These are phyloP conservation scores for Colletotrichum siamense DNA, from an alignment of 2,329 filamentous ascomycete genomes.

Conservation along the genomic window DNA sequence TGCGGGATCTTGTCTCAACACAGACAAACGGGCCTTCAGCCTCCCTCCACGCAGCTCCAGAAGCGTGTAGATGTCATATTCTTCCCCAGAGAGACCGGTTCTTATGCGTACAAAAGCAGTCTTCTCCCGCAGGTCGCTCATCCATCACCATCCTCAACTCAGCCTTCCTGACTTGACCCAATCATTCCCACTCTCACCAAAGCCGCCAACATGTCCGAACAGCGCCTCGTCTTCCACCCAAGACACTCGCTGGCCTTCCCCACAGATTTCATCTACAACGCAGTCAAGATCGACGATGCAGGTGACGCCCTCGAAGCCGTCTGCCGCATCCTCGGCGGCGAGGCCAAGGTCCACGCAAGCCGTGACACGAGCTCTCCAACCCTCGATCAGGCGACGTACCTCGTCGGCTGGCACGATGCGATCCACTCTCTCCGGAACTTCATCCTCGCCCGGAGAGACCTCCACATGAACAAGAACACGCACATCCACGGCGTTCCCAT, in stretches of 20 bases:
- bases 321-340: neutral
- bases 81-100: rapidly evolving
- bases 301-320: neutral
- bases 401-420: conserved; percentile 3
- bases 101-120: neutral
- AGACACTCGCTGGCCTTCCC: neutral
- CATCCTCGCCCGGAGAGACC: neutral
- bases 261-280: neutral
- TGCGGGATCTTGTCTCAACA: neutral
- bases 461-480: neutral
- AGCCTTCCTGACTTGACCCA: neutral
- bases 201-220: neutral
- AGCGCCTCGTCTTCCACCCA: neutral
- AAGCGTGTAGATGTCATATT: neutral
- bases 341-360: neutral
- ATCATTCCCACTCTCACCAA: neutral
- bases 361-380: neutral
- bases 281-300: neutral
- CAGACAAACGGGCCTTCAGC: neutral
- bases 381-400: neutral
- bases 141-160: neutral
- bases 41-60: neutral
- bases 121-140: neutral
- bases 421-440: neutral
- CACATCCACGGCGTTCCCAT: neutral